Conservation (phyloP, 2,329 filamentous ascomycete genomes). For the Sclerotinia spermophila region DNA sequence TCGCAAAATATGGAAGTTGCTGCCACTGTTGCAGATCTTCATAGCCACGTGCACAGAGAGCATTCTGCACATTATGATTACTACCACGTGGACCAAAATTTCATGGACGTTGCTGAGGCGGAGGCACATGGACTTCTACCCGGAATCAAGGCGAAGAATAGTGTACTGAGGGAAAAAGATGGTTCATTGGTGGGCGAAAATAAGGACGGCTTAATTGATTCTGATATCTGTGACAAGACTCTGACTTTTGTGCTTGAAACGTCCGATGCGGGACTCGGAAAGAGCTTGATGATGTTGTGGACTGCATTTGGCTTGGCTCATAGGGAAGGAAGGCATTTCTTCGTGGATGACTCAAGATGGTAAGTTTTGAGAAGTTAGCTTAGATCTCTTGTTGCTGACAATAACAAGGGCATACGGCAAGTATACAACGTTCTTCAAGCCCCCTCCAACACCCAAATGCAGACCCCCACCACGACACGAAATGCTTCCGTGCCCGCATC, state of each 20-base stretch:
- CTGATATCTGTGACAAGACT: conserved; percentile 61
- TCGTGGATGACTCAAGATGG: conserved; percentile 80
- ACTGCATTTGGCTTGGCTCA: conserved; percentile 76
- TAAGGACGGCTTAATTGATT: conserved; percentile 43
- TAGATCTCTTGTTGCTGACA: conserved; percentile 21
- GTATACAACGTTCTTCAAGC: conserved; percentile 68
- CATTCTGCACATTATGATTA: conserved; percentile 50
- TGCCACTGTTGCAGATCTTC: conserved; percentile 51
- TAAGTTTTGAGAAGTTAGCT: conserved; percentile 31
- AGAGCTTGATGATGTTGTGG: conserved; percentile 75
- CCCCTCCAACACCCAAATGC: conserved; percentile 63
- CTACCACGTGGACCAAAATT: conserved; percentile 62
- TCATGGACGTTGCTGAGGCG: conserved; percentile 71
- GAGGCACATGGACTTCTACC: conserved; percentile 59
- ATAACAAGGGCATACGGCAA: conserved; percentile 63
- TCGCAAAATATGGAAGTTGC: conserved; percentile 63
- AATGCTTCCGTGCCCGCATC: conserved; percentile 75
- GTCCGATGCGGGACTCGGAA: conserved; percentile 71
- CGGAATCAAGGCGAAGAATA: conserved; percentile 37
- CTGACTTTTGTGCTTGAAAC: conserved; percentile 77
- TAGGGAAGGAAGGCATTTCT: conserved; percentile 71
- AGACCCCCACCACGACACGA: conserved; percentile 68
- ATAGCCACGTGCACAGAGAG: conserved; percentile 42
- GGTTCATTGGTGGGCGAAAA: conserved; percentile 48
- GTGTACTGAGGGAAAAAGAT: conserved; percentile 32